phyloP scores from a whole-genome alignment of 805 yeast genomes.

The Lipomyces anomalus region DNA sequence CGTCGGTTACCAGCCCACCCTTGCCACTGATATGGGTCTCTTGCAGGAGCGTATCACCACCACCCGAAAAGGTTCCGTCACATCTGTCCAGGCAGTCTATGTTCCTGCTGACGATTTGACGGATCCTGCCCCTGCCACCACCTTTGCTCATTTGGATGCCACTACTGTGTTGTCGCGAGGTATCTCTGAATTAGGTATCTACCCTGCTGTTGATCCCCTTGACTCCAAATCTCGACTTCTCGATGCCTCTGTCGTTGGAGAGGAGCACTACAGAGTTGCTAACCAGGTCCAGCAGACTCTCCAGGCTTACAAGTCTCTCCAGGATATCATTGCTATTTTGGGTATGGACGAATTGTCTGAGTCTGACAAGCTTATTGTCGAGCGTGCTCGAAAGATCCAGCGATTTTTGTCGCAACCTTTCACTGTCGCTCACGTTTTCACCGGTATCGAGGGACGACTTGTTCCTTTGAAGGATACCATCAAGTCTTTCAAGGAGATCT shows the following conservation, averaged over 20 bases:
- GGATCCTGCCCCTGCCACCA: slow-evolving; percentile 99
- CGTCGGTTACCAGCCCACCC: slow-evolving; percentile 99
- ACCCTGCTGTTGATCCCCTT: slow-evolving; percentile 99
- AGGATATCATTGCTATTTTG: slow-evolving; percentile 99
- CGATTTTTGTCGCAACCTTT: slow-evolving; percentile 99
- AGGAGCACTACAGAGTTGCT: slow-evolving; percentile 97
- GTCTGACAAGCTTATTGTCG: slow-evolving; percentile 97
- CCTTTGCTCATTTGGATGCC: slow-evolving; percentile 99
- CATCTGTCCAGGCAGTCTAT: slow-evolving; percentile 99
- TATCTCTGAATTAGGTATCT: slow-evolving; percentile 99
- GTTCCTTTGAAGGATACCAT: slow-evolving; percentile 95
- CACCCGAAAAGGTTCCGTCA: slow-evolving; percentile 99
- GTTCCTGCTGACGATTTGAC: slow-evolving; percentile 99
- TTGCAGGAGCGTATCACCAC: slow-evolving; percentile 99
- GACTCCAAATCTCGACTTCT: slow-evolving; percentile 98
- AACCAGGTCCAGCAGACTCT: slow-evolving; percentile 94
- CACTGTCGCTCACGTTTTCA: slow-evolving; percentile 99
- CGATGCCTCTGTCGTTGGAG: slow-evolving; percentile 95
- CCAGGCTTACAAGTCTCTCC: slow-evolving; percentile 99
- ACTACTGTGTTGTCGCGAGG: slow-evolving; percentile 99
- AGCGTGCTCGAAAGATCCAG: slow-evolving; percentile 99
- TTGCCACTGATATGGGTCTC: slow-evolving; percentile 99
- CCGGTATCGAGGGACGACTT: slow-evolving; percentile 98
- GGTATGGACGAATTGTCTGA: slow-evolving; percentile 99
- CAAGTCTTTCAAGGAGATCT: slow-evolving; percentile 90